These are phyloP conservation scores for Petunia axillaris DNA, from an alignment of 257 asterid genomes.

Conservation along the genomic window DNA sequence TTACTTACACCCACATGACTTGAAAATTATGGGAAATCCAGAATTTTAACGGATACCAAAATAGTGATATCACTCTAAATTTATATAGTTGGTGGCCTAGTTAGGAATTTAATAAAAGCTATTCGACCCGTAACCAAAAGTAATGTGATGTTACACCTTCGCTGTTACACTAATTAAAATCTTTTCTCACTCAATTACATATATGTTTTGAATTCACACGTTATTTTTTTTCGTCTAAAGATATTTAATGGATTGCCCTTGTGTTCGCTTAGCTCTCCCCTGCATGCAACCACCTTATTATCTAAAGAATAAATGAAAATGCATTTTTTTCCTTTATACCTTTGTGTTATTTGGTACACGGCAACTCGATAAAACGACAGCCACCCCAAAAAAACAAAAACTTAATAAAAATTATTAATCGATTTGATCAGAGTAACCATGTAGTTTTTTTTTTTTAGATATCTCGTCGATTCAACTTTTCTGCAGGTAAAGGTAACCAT, in stretches of 20 bases:
- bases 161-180: too few relatives aligned
- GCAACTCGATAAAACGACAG: neutral
- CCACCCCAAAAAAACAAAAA: neutral
- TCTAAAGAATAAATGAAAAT: too few relatives aligned
- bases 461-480: neutral
- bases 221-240: too few relatives aligned
- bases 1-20: neutral
- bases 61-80: too few relatives aligned
- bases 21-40: too few relatives aligned
- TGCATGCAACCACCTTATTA: neutral
- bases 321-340: neutral
- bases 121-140: neutral
- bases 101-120: too few relatives aligned
- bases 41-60: too few relatives aligned
- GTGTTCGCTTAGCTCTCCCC: neutral
- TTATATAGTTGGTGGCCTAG: too few relatives aligned
- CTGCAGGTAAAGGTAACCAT: neutral
- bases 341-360: neutral
- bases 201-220: too few relatives aligned
- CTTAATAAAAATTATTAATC: neutral
- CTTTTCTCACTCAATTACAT: too few relatives aligned
- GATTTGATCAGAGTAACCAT: neutral
- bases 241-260: too few relatives aligned
- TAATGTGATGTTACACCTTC: too few relatives aligned
- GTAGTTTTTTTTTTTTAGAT: neutral